Percentiles rank a stretch among this genome's conserved stretches.
Conservation (phyloP, 176 grass and related monocot genomes). For the Ampelocalamus luodianensis region DNA sequence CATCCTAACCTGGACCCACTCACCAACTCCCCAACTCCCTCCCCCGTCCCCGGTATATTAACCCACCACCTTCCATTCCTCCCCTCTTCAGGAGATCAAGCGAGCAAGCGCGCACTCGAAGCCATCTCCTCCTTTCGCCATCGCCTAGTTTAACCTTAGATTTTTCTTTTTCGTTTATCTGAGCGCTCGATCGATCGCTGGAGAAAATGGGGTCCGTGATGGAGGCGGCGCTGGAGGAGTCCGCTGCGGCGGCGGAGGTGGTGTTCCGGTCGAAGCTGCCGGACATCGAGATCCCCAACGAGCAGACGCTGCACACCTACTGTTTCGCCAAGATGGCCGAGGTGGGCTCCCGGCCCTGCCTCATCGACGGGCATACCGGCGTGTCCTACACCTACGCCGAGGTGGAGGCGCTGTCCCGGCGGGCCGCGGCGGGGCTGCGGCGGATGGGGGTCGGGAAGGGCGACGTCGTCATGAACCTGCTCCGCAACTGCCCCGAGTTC, state of each 20-base stretch:
- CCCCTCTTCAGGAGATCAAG: slow-evolving; percentile 47
- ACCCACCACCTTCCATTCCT: slow-evolving; percentile 30
- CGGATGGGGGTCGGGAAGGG: slow-evolving; percentile 60
- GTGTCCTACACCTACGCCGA: slow-evolving; percentile 67
- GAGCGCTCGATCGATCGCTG: background rate
- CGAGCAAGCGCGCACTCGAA: background rate
- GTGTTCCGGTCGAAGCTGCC: slow-evolving; percentile 81
- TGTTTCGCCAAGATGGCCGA: slow-evolving; percentile 60
- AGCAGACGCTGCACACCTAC: slow-evolving; percentile 64
- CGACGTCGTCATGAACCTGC: slow-evolving; percentile 81
- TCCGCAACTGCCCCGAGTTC: slow-evolving; percentile 85
- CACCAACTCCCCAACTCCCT: slow-evolving; percentile 42
- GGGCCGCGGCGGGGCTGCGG: slow-evolving; percentile 51
- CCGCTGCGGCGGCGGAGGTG: background rate
- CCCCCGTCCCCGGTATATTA: slow-evolving; percentile 33
- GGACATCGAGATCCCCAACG: slow-evolving; percentile 73
- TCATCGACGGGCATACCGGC: slow-evolving; percentile 63
- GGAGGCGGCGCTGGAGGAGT: slow-evolving; percentile 6
- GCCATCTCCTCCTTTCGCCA: background rate
- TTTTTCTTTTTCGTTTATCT: background rate
- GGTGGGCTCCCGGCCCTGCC: slow-evolving; percentile 51
- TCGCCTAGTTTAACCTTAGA: background rate
- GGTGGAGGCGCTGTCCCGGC: slow-evolving; percentile 38
- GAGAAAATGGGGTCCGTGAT: slow-evolving; percentile 47
- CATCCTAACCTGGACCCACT: background rate